Base-by-base conservation (phyloP, 2,329 filamentous ascomycete species). In the Trichoderma atroviride region DNA sequence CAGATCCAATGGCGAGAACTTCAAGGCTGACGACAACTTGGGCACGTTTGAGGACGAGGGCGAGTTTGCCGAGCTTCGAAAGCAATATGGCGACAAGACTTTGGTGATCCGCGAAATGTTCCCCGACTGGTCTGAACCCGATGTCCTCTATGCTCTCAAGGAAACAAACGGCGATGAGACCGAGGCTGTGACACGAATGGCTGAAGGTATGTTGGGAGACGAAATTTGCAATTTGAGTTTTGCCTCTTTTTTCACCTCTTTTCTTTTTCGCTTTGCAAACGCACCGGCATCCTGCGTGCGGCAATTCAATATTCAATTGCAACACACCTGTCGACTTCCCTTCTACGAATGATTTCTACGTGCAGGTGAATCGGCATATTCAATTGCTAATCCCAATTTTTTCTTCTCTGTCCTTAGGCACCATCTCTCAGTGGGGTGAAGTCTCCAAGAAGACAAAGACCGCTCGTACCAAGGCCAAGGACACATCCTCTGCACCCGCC, bases 51-150 rank as follows among this genome's bases (percentile, higher is more conserved):
- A 91, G 86, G 94, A 98, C 77, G 91, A 97, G 80, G 92, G 93
- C 80, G 94, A 97, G 81, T 87, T 98, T 74, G 92, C 91, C 78
- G 89, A 96, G 82, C 89, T 98, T 79, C 96, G 96, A 88, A 94
- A 93, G 85, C 90, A 92, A 80, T 96, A 97, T 79, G 88, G 91
- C 77, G 84, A 85, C 77, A 92, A 95, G 83, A 88, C 97, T 75
- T 85, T 86, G 72, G 89, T 91, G 76, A 89, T 99, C 79, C 94
- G 93, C 83, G 94, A 97, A 81, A 90, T 98, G 84, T 97, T 97
- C 84, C 89, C 93, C 70, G 91, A 94, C 81, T 98, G 95, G 96
- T 95, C 94, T 75, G 93, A 97, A 78, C 93, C 94, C 80, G 95
- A 98, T 80, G 89, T 98, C 73, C 89, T 98, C 73, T 96, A 96